These are phyloP conservation scores for Daedalea quercina DNA, from an alignment of 768 basidiomycete species.

Conservation along the genomic window DNA sequence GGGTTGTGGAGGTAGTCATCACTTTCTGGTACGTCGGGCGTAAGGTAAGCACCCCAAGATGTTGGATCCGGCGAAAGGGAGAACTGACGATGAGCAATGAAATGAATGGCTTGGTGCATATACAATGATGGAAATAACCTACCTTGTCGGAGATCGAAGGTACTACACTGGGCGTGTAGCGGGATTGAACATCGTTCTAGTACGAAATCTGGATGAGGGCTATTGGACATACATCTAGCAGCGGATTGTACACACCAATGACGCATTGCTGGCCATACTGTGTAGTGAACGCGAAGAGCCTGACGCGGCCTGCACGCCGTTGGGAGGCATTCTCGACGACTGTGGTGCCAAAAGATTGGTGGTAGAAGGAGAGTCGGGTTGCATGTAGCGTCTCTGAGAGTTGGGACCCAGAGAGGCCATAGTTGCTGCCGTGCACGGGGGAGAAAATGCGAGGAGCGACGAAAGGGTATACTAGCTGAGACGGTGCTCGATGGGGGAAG, in stretches of 20 bases:
- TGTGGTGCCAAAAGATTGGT: slow-evolving; percentile 14
- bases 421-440: not conserved
- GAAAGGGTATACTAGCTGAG: slow-evolving; percentile 9
- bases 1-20: slow-evolving; percentile 77
- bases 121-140: not conserved
- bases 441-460: not conserved
- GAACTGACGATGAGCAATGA: slow-evolving; percentile 37
- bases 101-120: not conserved
- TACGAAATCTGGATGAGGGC: not conserved
- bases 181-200: slow-evolving; percentile 11
- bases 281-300: slow-evolving; percentile 10
- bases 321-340: not conserved
- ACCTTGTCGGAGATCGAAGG: slow-evolving; percentile 20
- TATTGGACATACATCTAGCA: not conserved
- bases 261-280: slow-evolving; percentile 14
- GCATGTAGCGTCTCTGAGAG: slow-evolving; percentile 10
- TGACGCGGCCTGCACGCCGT: slow-evolving; percentile 14
- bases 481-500: not conserved
- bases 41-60: slow-evolving; percentile 65
- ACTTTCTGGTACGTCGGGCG: slow-evolving; percentile 39
- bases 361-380: slow-evolving; percentile 11
- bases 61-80: slow-evolving; percentile 69
- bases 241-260: slow-evolving; percentile 7
- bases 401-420: slow-evolving; percentile 14
- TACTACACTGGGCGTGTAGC: slow-evolving; percentile 10